Percentiles rank a stretch among this genome's conserved stretches.
Conservation (phyloP, 805 yeast species). For the Millerozyma miso region DNA sequence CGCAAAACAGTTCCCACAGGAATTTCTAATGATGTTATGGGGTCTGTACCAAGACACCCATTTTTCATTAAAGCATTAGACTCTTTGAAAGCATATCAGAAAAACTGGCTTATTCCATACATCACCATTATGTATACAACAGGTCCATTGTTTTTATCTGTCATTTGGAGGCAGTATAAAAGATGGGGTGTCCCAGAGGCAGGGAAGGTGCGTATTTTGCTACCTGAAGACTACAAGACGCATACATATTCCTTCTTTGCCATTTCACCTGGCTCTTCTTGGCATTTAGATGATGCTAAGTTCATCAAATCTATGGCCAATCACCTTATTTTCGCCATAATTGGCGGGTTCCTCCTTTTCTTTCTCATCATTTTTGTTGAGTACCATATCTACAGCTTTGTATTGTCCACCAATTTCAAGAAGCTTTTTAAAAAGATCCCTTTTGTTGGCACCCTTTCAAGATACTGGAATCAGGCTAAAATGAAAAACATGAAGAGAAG, state of each 20-base stretch:
- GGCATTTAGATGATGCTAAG: constrained; percentile 89
- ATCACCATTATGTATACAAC: constrained; percentile 90
- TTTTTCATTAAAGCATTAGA: constrained; percentile 71
- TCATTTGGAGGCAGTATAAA: constrained; percentile 82
- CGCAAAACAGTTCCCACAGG: constrained; percentile 89
- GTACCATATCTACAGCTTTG: constrained; percentile 36
- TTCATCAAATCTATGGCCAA: constrained; percentile 68
- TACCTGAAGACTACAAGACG: constrained; percentile 69
- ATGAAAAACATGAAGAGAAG: constrained; percentile 26
- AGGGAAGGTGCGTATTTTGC: constrained; percentile 62
- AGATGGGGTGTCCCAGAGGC: constrained; percentile 71
- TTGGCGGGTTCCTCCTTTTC: constrained; percentile 64
- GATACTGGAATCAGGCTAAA: constrained; percentile 1
- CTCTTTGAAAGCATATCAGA: constrained; percentile 53
- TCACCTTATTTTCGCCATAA: constrained; percentile 69
- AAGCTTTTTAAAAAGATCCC: constrained; percentile 14
- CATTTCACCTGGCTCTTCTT: constrained; percentile 79
- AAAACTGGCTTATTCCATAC: constrained; percentile 81
- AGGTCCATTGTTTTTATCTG: constrained; percentile 84
- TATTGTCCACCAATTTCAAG: constrained; percentile 25
- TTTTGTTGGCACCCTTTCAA: neutral
- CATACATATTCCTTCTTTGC: constrained; percentile 62
- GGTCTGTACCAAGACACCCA: constrained; percentile 81
- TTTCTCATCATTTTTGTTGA: constrained; percentile 32
- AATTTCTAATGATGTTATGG: constrained; percentile 90